Percentiles rank a stretch among this genome's conserved stretches.
phyloP scores from a whole-genome alignment of 305 asterid genomes.

The Fraxinus platypoda region DNA sequence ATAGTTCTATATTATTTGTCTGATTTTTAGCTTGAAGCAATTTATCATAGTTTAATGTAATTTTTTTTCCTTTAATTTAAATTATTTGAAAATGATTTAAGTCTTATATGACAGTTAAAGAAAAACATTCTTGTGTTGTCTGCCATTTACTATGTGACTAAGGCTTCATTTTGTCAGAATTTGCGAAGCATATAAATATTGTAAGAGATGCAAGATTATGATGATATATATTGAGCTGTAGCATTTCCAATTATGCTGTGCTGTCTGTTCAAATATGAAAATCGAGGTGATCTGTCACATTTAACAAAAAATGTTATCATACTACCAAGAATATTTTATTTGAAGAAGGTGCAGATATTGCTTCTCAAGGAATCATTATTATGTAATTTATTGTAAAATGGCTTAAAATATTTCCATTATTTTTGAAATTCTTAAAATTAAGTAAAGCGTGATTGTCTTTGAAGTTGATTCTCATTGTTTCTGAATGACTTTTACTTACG shows the following conservation, averaged over 20 bases:
- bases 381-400: not conserved
- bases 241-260: not conserved
- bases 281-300: constrained; percentile 1
- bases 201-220: constrained; percentile 3
- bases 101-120: not conserved
- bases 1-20: not conserved
- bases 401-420: constrained; percentile 2
- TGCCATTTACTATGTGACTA: not conserved
- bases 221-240: not conserved
- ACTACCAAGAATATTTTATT: constrained; percentile 1
- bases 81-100: not conserved
- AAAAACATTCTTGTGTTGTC: not conserved
- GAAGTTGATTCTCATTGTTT: constrained; percentile 2
- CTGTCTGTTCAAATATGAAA: not conserved
- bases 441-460: not conserved
- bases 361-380: not conserved
- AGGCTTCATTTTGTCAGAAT: constrained; percentile 1
- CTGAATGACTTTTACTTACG: not conserved
- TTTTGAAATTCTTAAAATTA: not conserved
- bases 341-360: not conserved
- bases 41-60: not conserved
- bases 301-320: not conserved
- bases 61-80: not conserved
- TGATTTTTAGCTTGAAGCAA: constrained; percentile 3
- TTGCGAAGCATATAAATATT: constrained; percentile 3